These are phyloP conservation scores for Candida sakaeoensis DNA, from an alignment of 805 yeast genomes.

Conservation along the genomic window DNA sequence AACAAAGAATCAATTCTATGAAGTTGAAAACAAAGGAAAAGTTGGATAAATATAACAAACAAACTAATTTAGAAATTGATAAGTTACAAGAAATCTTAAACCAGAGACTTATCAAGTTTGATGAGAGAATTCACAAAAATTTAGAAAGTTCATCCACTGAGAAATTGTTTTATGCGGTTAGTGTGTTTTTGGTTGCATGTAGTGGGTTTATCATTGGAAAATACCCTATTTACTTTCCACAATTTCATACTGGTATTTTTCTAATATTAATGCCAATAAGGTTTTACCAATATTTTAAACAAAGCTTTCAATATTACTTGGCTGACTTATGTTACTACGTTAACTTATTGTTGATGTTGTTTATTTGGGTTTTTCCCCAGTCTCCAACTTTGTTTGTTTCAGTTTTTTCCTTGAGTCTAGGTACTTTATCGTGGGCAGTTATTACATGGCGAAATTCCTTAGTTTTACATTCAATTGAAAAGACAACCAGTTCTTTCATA, in stretches of 20 bases:
- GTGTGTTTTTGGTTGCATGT: conserved; percentile 62
- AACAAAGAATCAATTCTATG: conserved; percentile 30
- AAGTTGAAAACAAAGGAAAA: conserved; percentile 30
- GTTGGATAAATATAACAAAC: conserved; percentile 23
- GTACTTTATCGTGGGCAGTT: conserved; percentile 89
- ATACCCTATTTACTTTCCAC: conserved; percentile 73
- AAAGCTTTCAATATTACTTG: conserved; percentile 76
- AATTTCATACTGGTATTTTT: conserved; percentile 63
- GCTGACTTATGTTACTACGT: conserved; percentile 95
- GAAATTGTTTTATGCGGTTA: conserved; percentile 74
- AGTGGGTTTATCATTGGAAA: conserved; percentile 77
- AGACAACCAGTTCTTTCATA: conserved; percentile 86
- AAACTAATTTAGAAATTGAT: conserved; percentile 22
- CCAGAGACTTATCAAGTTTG: conserved; percentile 30
- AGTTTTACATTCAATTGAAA: conserved; percentile 87
- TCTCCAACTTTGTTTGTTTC: conserved; percentile 72
- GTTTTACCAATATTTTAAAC: conserved; percentile 75
- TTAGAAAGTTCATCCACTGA: conserved; percentile 46
- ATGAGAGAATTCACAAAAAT: conserved; percentile 30
- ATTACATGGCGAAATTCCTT: conserved; percentile 94
- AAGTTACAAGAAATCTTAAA: conserved; percentile 31
- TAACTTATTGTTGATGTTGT: conserved; percentile 62
- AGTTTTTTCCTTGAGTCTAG: conserved; percentile 83
- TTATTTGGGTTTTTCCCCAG: conserved; percentile 78
- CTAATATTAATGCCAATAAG: conserved; percentile 76